These are phyloP conservation scores for Abrus precatorius DNA, from an alignment of 306 rosid genomes.

Conservation along the genomic window DNA sequence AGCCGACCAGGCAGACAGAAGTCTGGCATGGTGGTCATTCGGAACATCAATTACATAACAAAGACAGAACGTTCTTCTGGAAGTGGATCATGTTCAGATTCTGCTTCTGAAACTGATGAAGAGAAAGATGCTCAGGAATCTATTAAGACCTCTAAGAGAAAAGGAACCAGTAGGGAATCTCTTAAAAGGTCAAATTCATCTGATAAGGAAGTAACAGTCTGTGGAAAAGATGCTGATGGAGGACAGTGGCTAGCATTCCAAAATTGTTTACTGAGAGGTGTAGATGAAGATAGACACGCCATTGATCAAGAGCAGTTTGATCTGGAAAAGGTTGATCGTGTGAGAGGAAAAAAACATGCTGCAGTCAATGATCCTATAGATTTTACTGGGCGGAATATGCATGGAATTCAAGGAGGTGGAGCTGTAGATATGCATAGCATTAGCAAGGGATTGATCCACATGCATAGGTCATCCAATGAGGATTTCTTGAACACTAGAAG, in stretches of 20 bases:
- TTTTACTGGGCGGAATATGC: conserved; percentile 56
- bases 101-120: conserved; percentile 70
- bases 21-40: conserved; percentile 76
- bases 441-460: conserved; percentile 55
- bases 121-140: conserved; percentile 61
- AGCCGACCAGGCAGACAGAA: conserved; percentile 66
- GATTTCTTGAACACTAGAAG: conserved; percentile 59
- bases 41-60: conserved; percentile 83
- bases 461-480: conserved; percentile 62
- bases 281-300: conserved; percentile 65
- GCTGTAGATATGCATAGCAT: conserved; percentile 57
- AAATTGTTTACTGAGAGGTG: conserved; percentile 78
- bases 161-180: conserved; percentile 58
- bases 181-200: conserved; percentile 53
- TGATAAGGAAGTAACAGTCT: conserved; percentile 55
- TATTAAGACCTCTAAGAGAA: conserved; percentile 59
- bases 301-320: conserved; percentile 68
- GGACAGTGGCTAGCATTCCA: conserved; percentile 92
- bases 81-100: conserved; percentile 66
- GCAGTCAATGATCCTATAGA: conserved; percentile 71
- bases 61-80: conserved; percentile 68
- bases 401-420: conserved; percentile 59
- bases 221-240: conserved; percentile 62
- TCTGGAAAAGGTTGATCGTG: conserved; percentile 54
- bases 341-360: conserved; percentile 58